Base-by-base conservation (phyloP, 106 monocot genomes). In the Alisma plantagoaquatica region DNA sequence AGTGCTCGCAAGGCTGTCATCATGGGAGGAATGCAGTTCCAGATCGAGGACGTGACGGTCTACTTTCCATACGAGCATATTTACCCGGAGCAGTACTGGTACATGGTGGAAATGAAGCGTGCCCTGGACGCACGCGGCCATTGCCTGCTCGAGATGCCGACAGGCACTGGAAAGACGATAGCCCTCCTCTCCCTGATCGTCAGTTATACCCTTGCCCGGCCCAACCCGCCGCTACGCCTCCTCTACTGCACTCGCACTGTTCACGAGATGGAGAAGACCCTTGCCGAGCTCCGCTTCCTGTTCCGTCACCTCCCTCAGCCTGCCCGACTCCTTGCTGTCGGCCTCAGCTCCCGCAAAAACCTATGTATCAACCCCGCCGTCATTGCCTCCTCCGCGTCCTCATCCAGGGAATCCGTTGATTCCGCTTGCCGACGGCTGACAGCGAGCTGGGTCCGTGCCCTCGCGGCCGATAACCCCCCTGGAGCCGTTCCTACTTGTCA, bases 211-310 rank as follows among this genome's bases (percentile, higher is more conserved):
- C 60, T 89, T 59, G 29, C 81, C 27, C 63, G 57, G 15, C 78
- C 87, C 18, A 35, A 52, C 15, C 15, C 51, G 8, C 65, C 71
- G 0, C 62, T 78, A 54, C 84, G 85, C 57, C 78, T 89, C 63
- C 43, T 98, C 71, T 98, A 98, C 78, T 98, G 96, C 74, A 98
- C 96, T 33, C 88, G 96, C 73, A 98, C 89, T 38, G 89, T 98
- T 50, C 96, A 98, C 74, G 96, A 98, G 74, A 98, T 98, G 96
- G 96, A 98, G 75, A 98, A 98, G 44, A 98, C 96, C 73, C 89
- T 98, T n/a, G 69, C 96, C 67, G 96, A 98, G 78, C 84, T 98
- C 66, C 84, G 89, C 49, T 65, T 75, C 64, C 73, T 98, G 51
- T 41, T 59, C 64, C 23, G 59, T 60, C 44, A 60, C 54, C 74